A percentile compares a stretch with the other conserved stretches of the same genome.
These are phyloP conservation scores for Gaeumannomyces sp. DNA, from an alignment of 2,329 filamentous ascomycete genomes.

Conservation along the genomic window DNA sequence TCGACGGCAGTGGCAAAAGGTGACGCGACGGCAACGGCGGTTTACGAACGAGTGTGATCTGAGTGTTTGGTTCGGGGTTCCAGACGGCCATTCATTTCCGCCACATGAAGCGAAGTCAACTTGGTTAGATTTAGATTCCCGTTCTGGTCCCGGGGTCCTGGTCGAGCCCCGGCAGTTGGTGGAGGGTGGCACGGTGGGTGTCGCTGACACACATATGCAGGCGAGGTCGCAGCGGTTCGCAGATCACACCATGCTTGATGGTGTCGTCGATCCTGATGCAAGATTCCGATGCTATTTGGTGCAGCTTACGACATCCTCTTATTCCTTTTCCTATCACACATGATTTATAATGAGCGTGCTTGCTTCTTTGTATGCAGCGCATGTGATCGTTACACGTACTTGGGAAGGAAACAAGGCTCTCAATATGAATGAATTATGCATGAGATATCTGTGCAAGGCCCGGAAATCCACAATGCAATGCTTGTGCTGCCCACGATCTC, in stretches of 20 bases:
- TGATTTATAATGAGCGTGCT: not conserved
- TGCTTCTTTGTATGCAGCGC: not conserved
- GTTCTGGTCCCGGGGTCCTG: not conserved
- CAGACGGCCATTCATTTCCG: not conserved
- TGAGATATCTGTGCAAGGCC: not conserved
- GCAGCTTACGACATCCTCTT: not conserved
- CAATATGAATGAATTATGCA: not conserved
- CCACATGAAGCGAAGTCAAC: not conserved
- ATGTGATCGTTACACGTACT: not conserved
- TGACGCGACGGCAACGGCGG: not conserved
- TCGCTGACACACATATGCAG: not conserved
- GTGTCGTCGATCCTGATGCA: too few species aligned
- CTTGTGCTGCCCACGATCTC: not conserved
- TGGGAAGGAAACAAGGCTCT: not conserved
- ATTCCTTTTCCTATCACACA: not conserved
- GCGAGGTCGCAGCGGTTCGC: not conserved
- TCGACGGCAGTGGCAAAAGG: too few species aligned
- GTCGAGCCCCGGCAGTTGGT: not conserved
- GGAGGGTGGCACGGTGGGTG: not conserved
- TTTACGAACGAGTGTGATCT: not conserved
- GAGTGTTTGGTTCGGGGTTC: not conserved
- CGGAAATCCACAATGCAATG: not conserved
- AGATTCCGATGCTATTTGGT: not conserved
- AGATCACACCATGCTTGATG: not conserved
- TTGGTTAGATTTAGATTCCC: not conserved